Base-by-base conservation (phyloP, 2,329 filamentous ascomycete species). In the Exophiala alcalophila region DNA sequence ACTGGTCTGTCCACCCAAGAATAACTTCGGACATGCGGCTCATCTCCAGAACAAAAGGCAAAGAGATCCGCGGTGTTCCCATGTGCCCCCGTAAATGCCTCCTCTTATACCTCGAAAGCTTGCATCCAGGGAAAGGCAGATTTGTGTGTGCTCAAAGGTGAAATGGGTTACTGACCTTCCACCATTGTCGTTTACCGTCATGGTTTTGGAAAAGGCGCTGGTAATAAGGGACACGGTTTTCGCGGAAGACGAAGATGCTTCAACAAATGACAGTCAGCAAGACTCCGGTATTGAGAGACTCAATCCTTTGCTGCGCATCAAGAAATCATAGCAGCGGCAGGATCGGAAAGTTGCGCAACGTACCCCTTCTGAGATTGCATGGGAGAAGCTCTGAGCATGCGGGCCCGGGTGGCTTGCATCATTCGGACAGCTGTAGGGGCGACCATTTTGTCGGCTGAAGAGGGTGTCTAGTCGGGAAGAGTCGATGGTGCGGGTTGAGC, bases 141-240 rank as follows among this genome's bases (percentile, higher is more conserved):
- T 2, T 16, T 20, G 19, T 25, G 12, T 30, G 14, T n/a, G n/a
- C 11, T 28, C 30, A 21, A 23, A 16, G 29, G 20, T 8, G n/a
- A 33, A 14, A 47, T 35, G 35, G 27, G 25, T 27, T 16, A 73
- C 77, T 65, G 60, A 84, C 81, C 78, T 84, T 83, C 63, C 74
- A 69, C 80, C 81, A 84, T 63, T 78, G 74, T 64, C 81, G 72
- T 61, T 80, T 66, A 58, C 80, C 80, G 62, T 84, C 81, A 63
- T 83, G 69, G 52, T 69, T 72, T 68, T 84, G 81, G 70, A 80
- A 81, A 34, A 82, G 71, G 56, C 77, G 72, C 69, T 84, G 81
- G 70, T 81, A 84, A 57, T 77, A 67, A 39, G 80, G 77, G 53
- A 84, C 81, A 57, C 76, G 74, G 73, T 84, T 84, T 66, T 78